Percentiles rank a stretch among this genome's conserved stretches.
phyloP scores from a whole-genome alignment of 306 rosid genomes.

The Leucaena leucocephala region DNA sequence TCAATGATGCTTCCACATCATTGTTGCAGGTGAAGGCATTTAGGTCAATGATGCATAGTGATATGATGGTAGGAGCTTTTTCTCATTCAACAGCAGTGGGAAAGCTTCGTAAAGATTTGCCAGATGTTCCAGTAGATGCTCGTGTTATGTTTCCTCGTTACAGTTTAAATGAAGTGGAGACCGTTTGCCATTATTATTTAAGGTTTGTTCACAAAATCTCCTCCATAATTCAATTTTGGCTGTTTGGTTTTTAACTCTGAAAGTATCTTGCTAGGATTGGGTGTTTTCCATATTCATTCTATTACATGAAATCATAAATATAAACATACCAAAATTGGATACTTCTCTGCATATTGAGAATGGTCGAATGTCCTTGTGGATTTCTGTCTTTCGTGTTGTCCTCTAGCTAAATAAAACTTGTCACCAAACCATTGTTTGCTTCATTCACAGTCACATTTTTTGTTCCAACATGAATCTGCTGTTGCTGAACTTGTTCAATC shows the following conservation, averaged over 20 bases:
- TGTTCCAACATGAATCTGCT: neutral
- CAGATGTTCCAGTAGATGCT: conserved; percentile 85
- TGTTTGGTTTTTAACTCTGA: conserved; percentile 6
- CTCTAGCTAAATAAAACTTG: conserved; percentile 2
- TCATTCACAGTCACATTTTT: neutral
- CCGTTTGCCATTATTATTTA: conserved; percentile 84
- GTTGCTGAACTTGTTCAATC: conserved; percentile 13
- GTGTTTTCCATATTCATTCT: conserved; percentile 18
- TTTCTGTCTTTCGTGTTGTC: neutral
- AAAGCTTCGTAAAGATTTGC: conserved; percentile 86
- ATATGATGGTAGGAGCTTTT: conserved; percentile 98
- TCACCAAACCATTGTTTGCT: conserved; percentile 18
- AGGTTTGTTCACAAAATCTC: conserved; percentile 52
- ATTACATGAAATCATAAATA: neutral
- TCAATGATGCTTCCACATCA: conserved; percentile 23
- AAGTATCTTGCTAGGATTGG: conserved; percentile 3
- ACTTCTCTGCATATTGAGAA: neutral
- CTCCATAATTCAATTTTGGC: neutral
- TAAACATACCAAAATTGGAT: neutral
- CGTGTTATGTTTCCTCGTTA: conserved; percentile 79
- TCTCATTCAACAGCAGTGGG: conserved; percentile 98
- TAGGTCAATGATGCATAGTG: conserved; percentile 85
- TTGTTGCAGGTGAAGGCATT: conserved; percentile 89
- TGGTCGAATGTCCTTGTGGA: neutral
- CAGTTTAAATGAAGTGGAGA: conserved; percentile 82